A percentile compares a stretch with the other conserved stretches of the same genome.
phyloP scores from a whole-genome alignment of 2,329 filamentous ascomycete genomes.

The Cladobotryum mycophilum region DNA sequence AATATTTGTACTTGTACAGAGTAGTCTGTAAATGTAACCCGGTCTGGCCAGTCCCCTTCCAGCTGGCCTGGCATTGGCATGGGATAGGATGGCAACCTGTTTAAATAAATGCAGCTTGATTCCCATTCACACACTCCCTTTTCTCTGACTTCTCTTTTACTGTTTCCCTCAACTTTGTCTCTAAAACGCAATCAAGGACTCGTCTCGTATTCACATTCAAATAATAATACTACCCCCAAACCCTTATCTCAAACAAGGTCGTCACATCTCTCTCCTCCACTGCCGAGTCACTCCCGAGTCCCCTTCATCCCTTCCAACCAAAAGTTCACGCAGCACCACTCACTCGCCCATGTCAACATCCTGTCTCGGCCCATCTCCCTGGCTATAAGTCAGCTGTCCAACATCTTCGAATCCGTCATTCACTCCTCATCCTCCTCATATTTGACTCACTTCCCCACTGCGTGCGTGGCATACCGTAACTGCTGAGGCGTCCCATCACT shows the following conservation, averaged over 20 bases:
- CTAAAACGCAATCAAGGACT: neutral
- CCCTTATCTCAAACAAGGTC: neutral
- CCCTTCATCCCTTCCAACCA: neutral
- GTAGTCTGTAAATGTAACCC: neutral
- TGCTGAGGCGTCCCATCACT: neutral
- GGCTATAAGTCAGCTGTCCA: neutral
- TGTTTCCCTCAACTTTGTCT: neutral
- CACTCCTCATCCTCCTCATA: neutral
- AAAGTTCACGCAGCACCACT: neutral
- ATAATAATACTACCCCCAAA: too few relatives aligned
- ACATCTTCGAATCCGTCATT: neutral
- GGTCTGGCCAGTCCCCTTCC: neutral
- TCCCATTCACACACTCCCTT: neutral
- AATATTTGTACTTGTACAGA: too few relatives aligned
- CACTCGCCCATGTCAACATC: neutral
- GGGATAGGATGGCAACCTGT: slow-evolving; percentile 2
- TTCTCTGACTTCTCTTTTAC: neutral
- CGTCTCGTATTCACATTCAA: neutral
- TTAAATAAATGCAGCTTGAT: slow-evolving; percentile 9
- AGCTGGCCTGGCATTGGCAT: too few relatives aligned
- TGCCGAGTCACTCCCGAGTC: neutral
- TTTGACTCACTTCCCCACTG: neutral
- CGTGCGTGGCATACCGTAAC: neutral
- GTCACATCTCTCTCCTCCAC: neutral
- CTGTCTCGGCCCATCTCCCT: neutral